Evolutionary conservation across 1,284 basidiomycete species (phyloP), one percentile per base, ranked within the genome.

Genomic region (Ceratobasidium sp.): DNA sequence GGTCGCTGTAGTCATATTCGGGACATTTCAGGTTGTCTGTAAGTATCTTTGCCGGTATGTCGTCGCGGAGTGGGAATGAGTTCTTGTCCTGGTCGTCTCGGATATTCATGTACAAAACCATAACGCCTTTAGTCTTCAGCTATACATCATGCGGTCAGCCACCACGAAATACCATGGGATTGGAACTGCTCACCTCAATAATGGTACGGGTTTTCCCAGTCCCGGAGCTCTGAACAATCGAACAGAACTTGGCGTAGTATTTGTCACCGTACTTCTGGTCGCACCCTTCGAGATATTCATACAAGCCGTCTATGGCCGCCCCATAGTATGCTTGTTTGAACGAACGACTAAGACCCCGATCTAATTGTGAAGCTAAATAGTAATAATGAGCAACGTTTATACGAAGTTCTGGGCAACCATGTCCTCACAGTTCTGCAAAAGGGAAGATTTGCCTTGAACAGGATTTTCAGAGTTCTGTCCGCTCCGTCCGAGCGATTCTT

Each of bases 191-290:
- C n/a, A 66, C 63, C 47, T 66, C 63, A 7, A 66, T 52, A 13
- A 66, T 28, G 7, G 49, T 35, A 8, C 63, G 63, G 23, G 63
- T 38, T n/a, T 66, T 66, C 23, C 63, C 63, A 21, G 63, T 66
- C 8, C 63, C 63, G 13, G 63, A 66, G 32, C 63, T 66, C 32
- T 66, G 63, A 41, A 66, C 63, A 32, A 66, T 32, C 6, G 63
- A 52, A 28, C 26, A 66, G 32, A 66, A 52, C 41, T 66, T 66
- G 30, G 28, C 49, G 35, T 66, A 63, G 46, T 63, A 18, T 3
- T 32, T 47, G 9, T 30, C n/a, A n/a, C 5, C 11, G 30, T 21
- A 63, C 14, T 47, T 2, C 16, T 23, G 23, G 44, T 49, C 30
- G 44, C 61, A 63, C 6, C 28, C 2, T 16, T 41, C 46, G 28